Evolutionary conservation across 169 alveolate genomes (phyloP), one percentile per base, ranked within the genome.

Genomic region (Plasmodium reichenowi): DNA sequence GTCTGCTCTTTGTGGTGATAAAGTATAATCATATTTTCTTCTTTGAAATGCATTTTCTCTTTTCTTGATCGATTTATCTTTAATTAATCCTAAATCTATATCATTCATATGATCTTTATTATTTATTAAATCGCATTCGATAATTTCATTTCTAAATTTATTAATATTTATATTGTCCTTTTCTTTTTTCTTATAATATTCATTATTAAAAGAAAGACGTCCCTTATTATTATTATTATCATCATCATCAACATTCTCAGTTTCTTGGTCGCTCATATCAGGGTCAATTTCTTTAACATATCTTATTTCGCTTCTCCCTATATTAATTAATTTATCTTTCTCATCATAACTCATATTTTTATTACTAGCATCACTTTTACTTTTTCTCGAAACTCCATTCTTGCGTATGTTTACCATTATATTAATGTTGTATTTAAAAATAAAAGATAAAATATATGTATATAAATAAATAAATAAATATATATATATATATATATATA

Each of bases 1-100:
- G 52, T 96, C 98, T 20, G 89, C 94, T 10, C 98, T 72, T 75
- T 92, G 97, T 0, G 98, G 98, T 2, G 98, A 96, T 13, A 96
- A 91, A 62, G 89, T 88, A 24, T 90, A 80, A 13, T 88, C 90
- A 48, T 92, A 71, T 15, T 94, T 88, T 68, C 89, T 94, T 63
- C 88, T 70, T 24, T 93, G 72, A 63, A 92, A 93, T 22, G 83
- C 89, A 75, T 93, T 93, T 59, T 93, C 96, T 2, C 96, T 58
- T 38, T 67, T 93, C 47, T 47, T 85, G 2, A 93, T 89, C 1
- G 94, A 78, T 66, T 92, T 93, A 20, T 88, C 89, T 63, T 93
- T 93, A 47, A 64, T 58, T 15, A 76, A 32, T 5, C 89, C 89
- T 3, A 76, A 58, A n/a, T 50, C 15, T 12, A 64, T 10, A 52